These are phyloP conservation scores for Amanita molliuscula DNA, from an alignment of 768 basidiomycete species.

Conservation along the genomic window DNA sequence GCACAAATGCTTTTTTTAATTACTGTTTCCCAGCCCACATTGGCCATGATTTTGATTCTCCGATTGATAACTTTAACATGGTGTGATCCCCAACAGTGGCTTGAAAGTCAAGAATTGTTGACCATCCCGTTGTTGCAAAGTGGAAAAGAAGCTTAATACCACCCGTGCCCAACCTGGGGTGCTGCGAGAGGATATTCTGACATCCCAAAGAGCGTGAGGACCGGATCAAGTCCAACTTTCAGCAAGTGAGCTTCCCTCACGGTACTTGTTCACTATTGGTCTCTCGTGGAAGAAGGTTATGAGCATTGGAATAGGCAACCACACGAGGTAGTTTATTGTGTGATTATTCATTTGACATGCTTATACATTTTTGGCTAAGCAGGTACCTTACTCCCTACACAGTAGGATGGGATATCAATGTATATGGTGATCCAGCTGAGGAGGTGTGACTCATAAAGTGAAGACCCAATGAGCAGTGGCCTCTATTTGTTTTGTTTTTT, in stretches of 20 bases:
- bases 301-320: constrained; percentile 37
- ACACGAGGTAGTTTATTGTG: constrained; percentile 23
- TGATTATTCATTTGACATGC: neutral
- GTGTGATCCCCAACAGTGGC: constrained; percentile 27
- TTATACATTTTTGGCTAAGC: constrained; percentile 21
- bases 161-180: constrained; percentile 78
- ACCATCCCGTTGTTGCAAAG: constrained; percentile 47
- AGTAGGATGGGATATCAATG: constrained; percentile 61
- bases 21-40: too few relatives aligned
- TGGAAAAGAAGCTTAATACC: constrained; percentile 53
- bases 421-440: constrained; percentile 61
- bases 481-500: too few relatives aligned
- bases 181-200: constrained; percentile 66
- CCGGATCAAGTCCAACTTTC: constrained; percentile 69
- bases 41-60: neutral
- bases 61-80: neutral
- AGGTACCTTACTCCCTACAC: constrained; percentile 55
- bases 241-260: constrained; percentile 65
- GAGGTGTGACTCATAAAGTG: constrained; percentile 23
- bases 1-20: too few relatives aligned
- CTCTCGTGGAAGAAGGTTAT: too few relatives aligned
- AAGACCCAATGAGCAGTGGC: constrained; percentile 16
- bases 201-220: constrained; percentile 78
- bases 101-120: constrained; percentile 57
- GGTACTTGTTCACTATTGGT: too few relatives aligned